A percentile compares a stretch with the other conserved stretches of the same genome.
These are phyloP conservation scores for Aegilops sharonensis DNA, from an alignment of 176 grass and related monocot species.

Conservation along the genomic window DNA sequence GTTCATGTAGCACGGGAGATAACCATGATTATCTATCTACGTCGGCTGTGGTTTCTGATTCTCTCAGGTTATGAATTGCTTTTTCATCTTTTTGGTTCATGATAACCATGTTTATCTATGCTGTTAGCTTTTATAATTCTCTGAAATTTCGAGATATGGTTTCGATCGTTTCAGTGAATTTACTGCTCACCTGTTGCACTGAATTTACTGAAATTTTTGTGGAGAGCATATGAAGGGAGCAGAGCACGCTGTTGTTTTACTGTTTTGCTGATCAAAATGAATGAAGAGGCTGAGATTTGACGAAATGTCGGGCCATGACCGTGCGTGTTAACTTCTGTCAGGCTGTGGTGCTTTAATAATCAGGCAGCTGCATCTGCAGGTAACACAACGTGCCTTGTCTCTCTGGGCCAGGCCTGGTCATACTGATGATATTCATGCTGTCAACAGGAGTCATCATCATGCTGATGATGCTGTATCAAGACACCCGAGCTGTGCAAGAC, in stretches of 20 bases:
- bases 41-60: neutral
- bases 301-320: neutral
- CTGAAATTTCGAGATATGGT: neutral
- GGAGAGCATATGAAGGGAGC: neutral
- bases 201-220: neutral
- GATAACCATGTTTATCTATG: too few species aligned
- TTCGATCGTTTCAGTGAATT: neutral
- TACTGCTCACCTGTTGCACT: neutral
- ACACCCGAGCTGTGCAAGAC: neutral
- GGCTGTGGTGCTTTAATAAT: neutral
- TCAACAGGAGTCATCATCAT: too few species aligned
- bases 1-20: neutral
- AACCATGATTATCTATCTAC: neutral
- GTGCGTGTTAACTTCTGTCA: neutral
- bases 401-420: neutral
- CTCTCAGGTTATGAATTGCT: too few species aligned
- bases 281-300: neutral
- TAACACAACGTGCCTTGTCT: neutral
- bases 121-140: too few species aligned
- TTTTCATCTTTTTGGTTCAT: too few species aligned
- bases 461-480: neutral
- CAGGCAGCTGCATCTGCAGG: neutral
- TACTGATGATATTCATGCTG: too few species aligned
- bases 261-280: neutral
- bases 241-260: neutral